Evolutionary conservation across 345 rosid species (phyloP), one percentile per base, ranked within the genome.

Genomic region (Cardamine occulta): DNA sequence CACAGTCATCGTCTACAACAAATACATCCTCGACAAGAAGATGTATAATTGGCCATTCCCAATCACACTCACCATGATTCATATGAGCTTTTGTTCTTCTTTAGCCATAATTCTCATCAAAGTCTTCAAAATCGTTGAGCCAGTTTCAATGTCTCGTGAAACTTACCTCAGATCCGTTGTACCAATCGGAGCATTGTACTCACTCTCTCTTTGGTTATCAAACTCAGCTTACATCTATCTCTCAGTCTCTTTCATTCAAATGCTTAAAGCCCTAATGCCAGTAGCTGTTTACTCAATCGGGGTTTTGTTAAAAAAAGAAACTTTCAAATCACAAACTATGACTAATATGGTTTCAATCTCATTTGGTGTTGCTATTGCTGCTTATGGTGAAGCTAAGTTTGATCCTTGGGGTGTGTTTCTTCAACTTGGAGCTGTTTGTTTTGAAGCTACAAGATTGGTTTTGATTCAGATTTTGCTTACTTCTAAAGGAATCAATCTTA

Each of bases 21-120:
- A 93, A 72, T 93, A 89, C 90, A 93, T 93, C 93, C 93, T 93
- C 47, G 98, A 91, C 87, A 88, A 88, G 77, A 89, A 93, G 86
- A 82, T 93, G 89, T 93, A 93, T 83, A 89, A 91, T 75, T 93
- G 98, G 98, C 98, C 98, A 1, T 93, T 81, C 84, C 98, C 98
- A 4, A 85, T 93, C 72, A 91, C 98, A 1, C 98, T 93, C 21
- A 93, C 98, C 70, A 88, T 93, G 94, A 93, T 93, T 80, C 98
- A 93, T 82, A 93, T 93, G 98, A 85, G 87, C 45, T 93, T 93
- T 63, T 93, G 98, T 74, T 82, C 98, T 63, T 72, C 93, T 7
- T 88, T 93, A 17, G 98, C 98, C 17, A 61, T 86, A 68, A 80
- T 91, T 74, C 85, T 93, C 80, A 86, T 93, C 86, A 93, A 91